Evolutionary conservation across 2,329 filamentous ascomycete genomes (phyloP), one percentile per base, ranked within the genome.

Genomic region (Neophaeococcomyces aloes): DNA sequence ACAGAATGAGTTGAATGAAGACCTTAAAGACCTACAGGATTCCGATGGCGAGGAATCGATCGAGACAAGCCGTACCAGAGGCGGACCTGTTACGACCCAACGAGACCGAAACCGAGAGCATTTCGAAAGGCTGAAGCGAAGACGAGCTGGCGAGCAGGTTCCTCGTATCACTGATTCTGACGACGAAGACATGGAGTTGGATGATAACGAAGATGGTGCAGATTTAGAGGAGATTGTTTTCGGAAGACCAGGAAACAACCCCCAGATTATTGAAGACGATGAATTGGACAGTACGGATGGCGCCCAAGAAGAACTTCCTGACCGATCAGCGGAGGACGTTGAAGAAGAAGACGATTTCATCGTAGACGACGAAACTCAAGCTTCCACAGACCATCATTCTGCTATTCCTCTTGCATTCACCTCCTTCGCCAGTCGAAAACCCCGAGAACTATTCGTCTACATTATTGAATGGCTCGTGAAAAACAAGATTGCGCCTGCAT

Each of bases 401-500:
- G 68, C 69, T 3, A 76, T 86, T 2, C 84, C 84, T 0, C 66
- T 88, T 1, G 67, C 82, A 53, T 86, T 86, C 59, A 83, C 79
- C 1, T 64, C 71, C 3, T 72, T 81, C 45, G 72, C 76, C 0
- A 77, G 79, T 49, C 79, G 79, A 52, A 81, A 81, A 39, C 66
- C 80, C 0, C 79, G 78, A 50, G 78, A 85, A 30, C 76, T 87
- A 38, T 89, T 89, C 65, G 75, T 74, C 37, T 78, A 80, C 53
- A 81, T 77, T 0, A 69, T 89, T 2, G 82, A 86, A 57, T 89
- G 83, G 83, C 81, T 88, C 63, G 79, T 89, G 2, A 82, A 86
- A 55, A 83, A 83, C 57, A 80, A 81, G 53, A 70, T 91, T 39
- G 81, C 87, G 52, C 83, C 83, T 0, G 76, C 69, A 0, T 88